Evolutionary conservation across 2,329 filamentous ascomycete genomes (phyloP), one percentile per base, ranked within the genome.

Genomic region (Phoma herbarum): DNA sequence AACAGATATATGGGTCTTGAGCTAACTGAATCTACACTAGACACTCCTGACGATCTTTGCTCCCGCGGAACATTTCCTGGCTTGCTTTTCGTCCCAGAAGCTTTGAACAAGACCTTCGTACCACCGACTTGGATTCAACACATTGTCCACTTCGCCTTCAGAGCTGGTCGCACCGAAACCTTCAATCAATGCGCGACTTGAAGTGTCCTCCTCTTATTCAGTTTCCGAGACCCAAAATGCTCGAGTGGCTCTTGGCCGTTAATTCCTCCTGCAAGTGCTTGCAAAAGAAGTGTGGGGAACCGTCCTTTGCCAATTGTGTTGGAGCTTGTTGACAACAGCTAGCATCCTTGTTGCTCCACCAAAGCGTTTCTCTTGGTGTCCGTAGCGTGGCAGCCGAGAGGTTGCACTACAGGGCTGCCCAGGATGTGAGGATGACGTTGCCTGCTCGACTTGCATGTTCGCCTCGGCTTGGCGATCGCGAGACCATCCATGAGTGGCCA

Each of bases 381-480:
- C 22, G 37, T 53, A 49, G 37, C 31, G 51, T 43, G 25, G 35
- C 28, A 54, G 31, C 39, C 50, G 39, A 58, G 9, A 39, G 20
- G 56, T 59, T 50, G 29, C 50, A 59, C 52, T 56, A 35, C 60
- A 62, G 48, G 50, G 57, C 49, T 60, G 55, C 20, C 49, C 42
- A 52, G 52, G 56, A 35, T 43, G 26, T 37, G 12, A 52, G 18
- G 14, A 58, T 57, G 55, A 55, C 57, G 51, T 50, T 52, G 43
- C 43, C n/a, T 29, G 48, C 49, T 56, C 20, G 25, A 6, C 46
- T 29, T 41, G 23, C 28, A 57, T 52, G 52, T 46, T 52, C 46
- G 49, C 48, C 60, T 68, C 61, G 63, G 64, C 65, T 59, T 59
- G 50, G 56, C 56, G 10, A 26, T 44, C 25, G 45, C 39, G 16